Evolutionary conservation across 148 eudicot genomes (phyloP).

Genomic region (Silene uniflora): DNA sequence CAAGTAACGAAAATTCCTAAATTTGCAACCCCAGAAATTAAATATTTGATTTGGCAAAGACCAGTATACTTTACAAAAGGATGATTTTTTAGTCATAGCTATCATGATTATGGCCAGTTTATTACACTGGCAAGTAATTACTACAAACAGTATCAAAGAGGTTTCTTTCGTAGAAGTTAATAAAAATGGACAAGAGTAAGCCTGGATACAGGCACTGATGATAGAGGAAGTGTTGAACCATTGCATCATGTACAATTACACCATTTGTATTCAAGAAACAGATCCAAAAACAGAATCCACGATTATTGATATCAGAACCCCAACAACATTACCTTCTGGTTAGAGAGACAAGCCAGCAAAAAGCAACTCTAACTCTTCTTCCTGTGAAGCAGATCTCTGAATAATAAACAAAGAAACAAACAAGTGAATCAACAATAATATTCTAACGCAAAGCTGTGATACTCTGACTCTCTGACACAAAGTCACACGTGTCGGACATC

Average conservation of each 20-base stretch:
- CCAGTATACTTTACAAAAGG: too few species aligned
- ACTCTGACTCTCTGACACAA: too few species aligned
- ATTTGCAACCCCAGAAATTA: too few species aligned
- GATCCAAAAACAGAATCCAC: neutral
- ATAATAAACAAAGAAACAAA: conserved; percentile 12
- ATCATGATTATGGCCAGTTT: neutral
- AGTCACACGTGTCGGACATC: too few species aligned
- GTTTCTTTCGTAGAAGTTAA: neutral
- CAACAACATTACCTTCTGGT: conserved; percentile 16
- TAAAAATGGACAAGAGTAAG: neutral
- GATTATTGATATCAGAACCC: too few species aligned
- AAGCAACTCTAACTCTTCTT: conserved; percentile 78
- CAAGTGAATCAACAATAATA: conserved; percentile 3
- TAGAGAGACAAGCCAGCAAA: conserved; percentile 70
- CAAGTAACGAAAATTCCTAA: too few species aligned
- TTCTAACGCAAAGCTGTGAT: neutral
- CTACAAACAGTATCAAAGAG: neutral
- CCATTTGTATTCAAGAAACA: neutral
- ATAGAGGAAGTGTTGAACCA: neutral
- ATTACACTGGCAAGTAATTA: neutral
- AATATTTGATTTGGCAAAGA: too few species aligned
- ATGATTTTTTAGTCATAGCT: neutral
- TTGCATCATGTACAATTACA: neutral
- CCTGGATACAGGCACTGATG: neutral
- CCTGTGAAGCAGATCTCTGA: conserved; percentile 69